Conservation (phyloP, 345 rosid genomes). For the Kandelia obovata region DNA sequence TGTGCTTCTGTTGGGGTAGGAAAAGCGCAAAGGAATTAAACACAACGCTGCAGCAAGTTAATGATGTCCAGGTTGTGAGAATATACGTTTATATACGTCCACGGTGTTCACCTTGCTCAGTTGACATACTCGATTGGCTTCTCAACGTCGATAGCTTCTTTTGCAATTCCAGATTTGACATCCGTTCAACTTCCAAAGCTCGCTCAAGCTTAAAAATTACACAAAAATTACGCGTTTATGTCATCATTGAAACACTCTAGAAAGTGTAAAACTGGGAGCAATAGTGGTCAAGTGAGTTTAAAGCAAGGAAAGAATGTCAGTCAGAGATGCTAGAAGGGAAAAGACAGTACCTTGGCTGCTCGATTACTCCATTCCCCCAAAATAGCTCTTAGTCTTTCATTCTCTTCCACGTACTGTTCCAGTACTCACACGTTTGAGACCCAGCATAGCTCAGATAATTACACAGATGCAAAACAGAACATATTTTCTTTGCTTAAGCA, state of each 20-base stretch:
- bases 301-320: background rate
- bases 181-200: conserved; percentile 76
- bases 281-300: too few species aligned
- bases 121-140: conserved; percentile 23
- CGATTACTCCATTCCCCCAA: conserved; percentile 88
- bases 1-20: too few species aligned
- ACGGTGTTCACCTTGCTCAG: conserved; percentile 30
- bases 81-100: background rate
- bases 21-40: too few species aligned
- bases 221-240: background rate
- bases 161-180: conserved; percentile 77
- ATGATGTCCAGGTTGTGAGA: background rate
- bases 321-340: background rate
- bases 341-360: conserved; percentile 72
- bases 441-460: background rate
- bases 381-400: conserved; percentile 86
- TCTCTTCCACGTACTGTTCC: conserved; percentile 82
- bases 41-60: background rate
- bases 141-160: conserved; percentile 45
- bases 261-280: background rate
- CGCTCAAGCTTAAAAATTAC: conserved; percentile 60
- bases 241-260: background rate
- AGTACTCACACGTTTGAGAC: background rate
- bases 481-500: background rate
- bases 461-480: background rate